These are phyloP conservation scores for Diversispora eburnea DNA, from an alignment of 192 early-diverging fungal species.

Conservation along the genomic window DNA sequence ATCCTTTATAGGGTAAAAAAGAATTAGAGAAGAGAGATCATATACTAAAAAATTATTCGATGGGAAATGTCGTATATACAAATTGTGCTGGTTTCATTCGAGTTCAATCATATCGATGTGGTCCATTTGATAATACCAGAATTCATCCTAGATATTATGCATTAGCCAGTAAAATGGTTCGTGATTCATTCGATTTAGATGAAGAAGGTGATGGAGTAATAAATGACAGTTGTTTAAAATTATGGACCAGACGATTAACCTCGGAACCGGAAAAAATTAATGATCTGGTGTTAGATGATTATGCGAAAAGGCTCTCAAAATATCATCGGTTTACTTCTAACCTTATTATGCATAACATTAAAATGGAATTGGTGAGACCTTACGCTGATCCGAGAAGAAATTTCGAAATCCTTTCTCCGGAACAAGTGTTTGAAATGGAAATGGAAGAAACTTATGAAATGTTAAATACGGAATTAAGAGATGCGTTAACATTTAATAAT, in stretches of 20 bases:
- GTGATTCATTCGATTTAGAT: slow-evolving; percentile 88
- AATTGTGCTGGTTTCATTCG: slow-evolving; percentile 92
- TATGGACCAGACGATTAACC: slow-evolving; percentile 44
- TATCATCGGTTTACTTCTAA: slow-evolving; percentile 74
- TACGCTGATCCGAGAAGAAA: slow-evolving; percentile 66
- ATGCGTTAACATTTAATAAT: slow-evolving; percentile 37
- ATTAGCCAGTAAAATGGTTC: slow-evolving; percentile 93
- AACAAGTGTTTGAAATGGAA: slow-evolving; percentile 77
- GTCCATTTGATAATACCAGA: slow-evolving; percentile 89
- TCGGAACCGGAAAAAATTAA: slow-evolving; percentile 74
- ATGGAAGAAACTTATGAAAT: slow-evolving; percentile 65
- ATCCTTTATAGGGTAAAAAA: background rate
- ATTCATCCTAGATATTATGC: slow-evolving; percentile 96
- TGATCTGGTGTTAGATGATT: slow-evolving; percentile 84
- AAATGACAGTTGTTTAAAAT: slow-evolving; percentile 38
- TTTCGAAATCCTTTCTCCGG: slow-evolving; percentile 53
- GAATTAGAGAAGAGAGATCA: background rate
- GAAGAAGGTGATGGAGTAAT: slow-evolving; percentile 59
- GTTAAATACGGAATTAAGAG: slow-evolving; percentile 59
- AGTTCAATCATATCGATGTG: slow-evolving; percentile 46
- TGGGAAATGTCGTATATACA: slow-evolving; percentile 60
- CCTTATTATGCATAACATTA: slow-evolving; percentile 79
- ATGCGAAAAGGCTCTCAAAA: slow-evolving; percentile 77
- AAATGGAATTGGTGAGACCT: slow-evolving; percentile 81
- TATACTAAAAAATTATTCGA: background rate